Conservation (phyloP, 2,329 filamentous ascomycete species). For the Cercospora sojina region DNA sequence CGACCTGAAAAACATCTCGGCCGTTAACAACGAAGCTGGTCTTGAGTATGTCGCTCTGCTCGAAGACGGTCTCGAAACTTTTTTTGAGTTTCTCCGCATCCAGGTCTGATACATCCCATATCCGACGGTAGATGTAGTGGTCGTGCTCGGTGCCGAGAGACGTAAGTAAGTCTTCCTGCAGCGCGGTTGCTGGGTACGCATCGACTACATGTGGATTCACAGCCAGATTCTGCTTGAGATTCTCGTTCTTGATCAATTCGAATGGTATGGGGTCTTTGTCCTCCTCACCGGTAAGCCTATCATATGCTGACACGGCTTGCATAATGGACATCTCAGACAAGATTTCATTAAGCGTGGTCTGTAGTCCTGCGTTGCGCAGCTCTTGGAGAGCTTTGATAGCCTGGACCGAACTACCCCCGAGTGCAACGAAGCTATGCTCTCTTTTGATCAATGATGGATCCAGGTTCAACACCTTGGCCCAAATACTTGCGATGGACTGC, state of each 20-base stretch:
- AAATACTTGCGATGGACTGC: not conserved
- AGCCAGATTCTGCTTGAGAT: not conserved
- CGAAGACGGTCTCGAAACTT: not conserved
- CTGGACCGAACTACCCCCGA: not conserved
- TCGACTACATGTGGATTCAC: not conserved
- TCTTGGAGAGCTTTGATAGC: not conserved
- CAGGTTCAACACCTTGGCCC: not conserved
- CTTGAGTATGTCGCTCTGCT: not conserved
- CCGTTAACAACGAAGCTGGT: not conserved
- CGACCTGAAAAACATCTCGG: not conserved
- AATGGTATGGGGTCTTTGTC: not conserved
- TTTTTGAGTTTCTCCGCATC: not conserved
- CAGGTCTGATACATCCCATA: not conserved
- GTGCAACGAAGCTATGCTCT: not conserved
- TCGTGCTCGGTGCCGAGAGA: not conserved
- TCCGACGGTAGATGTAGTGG: not conserved
- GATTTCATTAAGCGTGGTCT: not conserved
- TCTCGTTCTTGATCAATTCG: not conserved
- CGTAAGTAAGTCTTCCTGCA: not conserved
- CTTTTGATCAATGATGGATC: not conserved
- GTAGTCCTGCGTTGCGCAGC: not conserved
- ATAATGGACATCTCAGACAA: not conserved
- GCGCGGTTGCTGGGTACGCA: not conserved
- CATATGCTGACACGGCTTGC: not conserved
- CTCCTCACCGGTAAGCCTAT: not conserved